Evolutionary conservation across 2,329 filamentous ascomycete genomes (phyloP).

Genomic region (Sarocladium kiliense): DNA sequence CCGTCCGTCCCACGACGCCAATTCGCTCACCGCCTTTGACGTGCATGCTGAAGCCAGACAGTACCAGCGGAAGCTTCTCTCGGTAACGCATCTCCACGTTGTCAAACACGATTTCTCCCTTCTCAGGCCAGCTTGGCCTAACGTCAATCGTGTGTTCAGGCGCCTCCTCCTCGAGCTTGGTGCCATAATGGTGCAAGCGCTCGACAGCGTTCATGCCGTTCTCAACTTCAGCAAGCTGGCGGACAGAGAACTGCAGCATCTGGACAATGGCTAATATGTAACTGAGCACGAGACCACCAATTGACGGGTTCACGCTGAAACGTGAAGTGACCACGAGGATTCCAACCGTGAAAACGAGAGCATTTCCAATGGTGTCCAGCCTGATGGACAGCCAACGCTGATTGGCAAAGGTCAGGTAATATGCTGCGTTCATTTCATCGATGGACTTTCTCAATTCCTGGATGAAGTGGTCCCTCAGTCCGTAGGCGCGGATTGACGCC

Average conservation of each 20-base stretch:
- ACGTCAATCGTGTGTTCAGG: slow-evolving; percentile 73
- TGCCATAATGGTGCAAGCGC: slow-evolving; percentile 85
- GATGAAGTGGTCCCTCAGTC: slow-evolving; percentile 71
- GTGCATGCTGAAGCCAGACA: slow-evolving; percentile 66
- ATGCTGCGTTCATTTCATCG: slow-evolving; percentile 89
- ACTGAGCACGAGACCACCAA: slow-evolving; percentile 80
- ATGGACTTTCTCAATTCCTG: slow-evolving; percentile 65
- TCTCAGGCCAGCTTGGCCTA: slow-evolving; percentile 74
- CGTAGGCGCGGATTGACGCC: slow-evolving; percentile 84
- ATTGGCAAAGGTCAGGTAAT: slow-evolving; percentile 92
- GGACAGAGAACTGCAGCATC: slow-evolving; percentile 92
- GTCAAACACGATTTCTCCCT: slow-evolving; percentile 73
- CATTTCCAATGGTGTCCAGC: slow-evolving; percentile 76
- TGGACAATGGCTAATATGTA: slow-evolving; percentile 93
- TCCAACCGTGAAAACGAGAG: slow-evolving; percentile 81
- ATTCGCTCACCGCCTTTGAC: slow-evolving; percentile 72
- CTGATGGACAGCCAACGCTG: slow-evolving; percentile 88
- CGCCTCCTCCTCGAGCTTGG: slow-evolving; percentile 80
- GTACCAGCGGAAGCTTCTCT: slow-evolving; percentile 63
- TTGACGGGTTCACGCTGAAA: slow-evolving; percentile 79
- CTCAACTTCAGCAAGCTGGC: slow-evolving; percentile 91
- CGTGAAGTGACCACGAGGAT: slow-evolving; percentile 90
- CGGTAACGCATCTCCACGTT: slow-evolving; percentile 78
- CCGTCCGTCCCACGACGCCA: slow-evolving; percentile 76
- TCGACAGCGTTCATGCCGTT: slow-evolving; percentile 98